These are phyloP conservation scores for Westerdykella sp. DNA, from an alignment of 2,329 filamentous ascomycete genomes.

Conservation along the genomic window DNA sequence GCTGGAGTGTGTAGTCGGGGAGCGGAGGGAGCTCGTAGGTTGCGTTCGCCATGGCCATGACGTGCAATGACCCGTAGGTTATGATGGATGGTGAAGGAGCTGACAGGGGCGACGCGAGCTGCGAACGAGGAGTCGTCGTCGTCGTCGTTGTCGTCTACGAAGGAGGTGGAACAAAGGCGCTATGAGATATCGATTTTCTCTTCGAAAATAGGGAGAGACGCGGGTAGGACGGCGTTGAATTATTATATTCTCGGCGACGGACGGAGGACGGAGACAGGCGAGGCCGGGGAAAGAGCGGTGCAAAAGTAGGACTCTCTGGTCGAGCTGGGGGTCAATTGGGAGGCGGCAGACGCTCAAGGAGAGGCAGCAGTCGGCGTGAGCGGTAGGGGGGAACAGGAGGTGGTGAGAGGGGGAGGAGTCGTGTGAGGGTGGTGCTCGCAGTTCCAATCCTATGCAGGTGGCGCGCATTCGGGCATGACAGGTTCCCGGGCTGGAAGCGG, in stretches of 20 bases:
- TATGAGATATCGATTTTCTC: too few relatives aligned
- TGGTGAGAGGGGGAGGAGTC: constrained; percentile 7
- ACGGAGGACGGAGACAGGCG: constrained; percentile 19
- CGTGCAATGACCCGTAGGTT: constrained; percentile 4
- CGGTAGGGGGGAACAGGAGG: constrained; percentile 3
- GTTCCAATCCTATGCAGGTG: neutral
- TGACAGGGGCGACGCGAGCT: neutral
- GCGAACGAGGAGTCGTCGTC: constrained; percentile 1
- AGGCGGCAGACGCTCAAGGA: constrained; percentile 18
- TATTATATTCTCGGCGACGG: neutral
- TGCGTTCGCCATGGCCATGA: constrained; percentile 43
- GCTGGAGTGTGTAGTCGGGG: constrained; percentile 68
- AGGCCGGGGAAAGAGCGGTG: neutral
- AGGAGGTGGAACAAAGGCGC: too few relatives aligned
- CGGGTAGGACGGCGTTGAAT: neutral
- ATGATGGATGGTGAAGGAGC: neutral
- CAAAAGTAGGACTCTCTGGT: neutral
- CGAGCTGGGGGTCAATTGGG: neutral
- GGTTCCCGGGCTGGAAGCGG: neutral
- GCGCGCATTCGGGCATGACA: constrained; percentile 18
- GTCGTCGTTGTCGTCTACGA: neutral
- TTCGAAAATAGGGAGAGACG: neutral
- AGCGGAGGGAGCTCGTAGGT: constrained; percentile 70
- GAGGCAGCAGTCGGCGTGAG: constrained; percentile 24
- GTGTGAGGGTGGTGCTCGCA: constrained; percentile 27